Base-by-base conservation (phyloP, 768 basidiomycete species). In the Xerocomus brunneocitrinus region DNA sequence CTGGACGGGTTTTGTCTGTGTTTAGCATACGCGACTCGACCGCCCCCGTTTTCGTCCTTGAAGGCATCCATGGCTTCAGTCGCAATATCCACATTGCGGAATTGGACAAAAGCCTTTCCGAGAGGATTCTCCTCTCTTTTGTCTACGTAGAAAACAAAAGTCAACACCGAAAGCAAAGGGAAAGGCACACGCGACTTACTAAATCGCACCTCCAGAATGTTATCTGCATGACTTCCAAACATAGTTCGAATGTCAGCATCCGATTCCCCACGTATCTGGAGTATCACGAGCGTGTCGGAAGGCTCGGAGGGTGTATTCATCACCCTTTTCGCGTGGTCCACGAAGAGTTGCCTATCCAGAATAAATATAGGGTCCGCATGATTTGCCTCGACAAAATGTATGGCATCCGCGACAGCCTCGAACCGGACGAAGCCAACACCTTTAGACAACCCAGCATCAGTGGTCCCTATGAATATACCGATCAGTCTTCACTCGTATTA, bases 61-160 rank as follows among this genome's bases (percentile, higher is more conserved):
- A 81, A 61, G 32, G 66, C 63, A 8, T 74, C 59, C 57, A 83
- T 66, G 2, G 78, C 85, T 54, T 75, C 69, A 34, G 73, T 74
- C 8, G 85, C 80, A 4, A 65, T 53, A n/a, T 77, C 70, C 45
- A 74, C 65, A 51, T 64, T 59, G 44, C 57, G 67, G 63, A 87
- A 85, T 55, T 82, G 75, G 51, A 87, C 62, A 68, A 83, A 86
- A 25, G 77, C 81, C 4, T 58, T 67, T 6, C 68, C 66, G n/a
- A 52, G 62, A 14, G 60, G 61, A 27, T 73, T 71, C 0, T 65
- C 72, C 24, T 67, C 54, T n/a, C 52, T 64, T 54, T 67, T 62
- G 55, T 49, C 64, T 69, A 72, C 56, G 73, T 71, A 76, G 44
- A 45, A 38, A 19, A 30, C 12, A 16, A 1, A 19, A 2, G 12